Evolutionary conservation across 768 basidiomycete species (phyloP).

Genomic region (Suillus brevipes): DNA sequence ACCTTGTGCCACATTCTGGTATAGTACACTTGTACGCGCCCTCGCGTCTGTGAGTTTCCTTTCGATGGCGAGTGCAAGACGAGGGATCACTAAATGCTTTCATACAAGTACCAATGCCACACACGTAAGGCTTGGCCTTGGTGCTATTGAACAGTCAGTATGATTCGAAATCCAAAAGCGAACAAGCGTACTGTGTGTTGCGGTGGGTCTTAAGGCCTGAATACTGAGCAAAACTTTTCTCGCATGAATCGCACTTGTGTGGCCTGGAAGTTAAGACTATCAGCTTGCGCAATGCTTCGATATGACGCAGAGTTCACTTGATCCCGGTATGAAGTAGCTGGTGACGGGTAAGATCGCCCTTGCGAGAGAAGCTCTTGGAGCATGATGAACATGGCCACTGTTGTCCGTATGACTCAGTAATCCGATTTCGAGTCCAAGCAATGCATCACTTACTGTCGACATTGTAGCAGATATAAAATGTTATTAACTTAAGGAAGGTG

Average conservation of each 20-base stretch:
- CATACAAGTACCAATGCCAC: slow-evolving; percentile 46
- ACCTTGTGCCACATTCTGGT: slow-evolving; percentile 50
- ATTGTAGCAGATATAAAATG: background rate
- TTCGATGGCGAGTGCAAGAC: slow-evolving; percentile 63
- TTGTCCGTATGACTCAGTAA: background rate
- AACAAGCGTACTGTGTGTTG: slow-evolving; percentile 61
- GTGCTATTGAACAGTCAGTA: slow-evolving; percentile 40
- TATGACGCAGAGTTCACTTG: slow-evolving; percentile 38
- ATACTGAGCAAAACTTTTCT: slow-evolving; percentile 56
- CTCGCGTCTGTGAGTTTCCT: slow-evolving; percentile 51
- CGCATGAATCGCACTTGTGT: slow-evolving; percentile 51
- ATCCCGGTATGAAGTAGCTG: slow-evolving; percentile 46
- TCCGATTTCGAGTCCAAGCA: no score
- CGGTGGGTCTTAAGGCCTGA: slow-evolving; percentile 62
- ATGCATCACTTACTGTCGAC: slow-evolving; percentile 4
- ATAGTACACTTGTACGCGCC: slow-evolving; percentile 48
- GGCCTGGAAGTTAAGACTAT: slow-evolving; percentile 39
- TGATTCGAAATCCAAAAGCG: background rate
- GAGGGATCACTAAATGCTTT: slow-evolving; percentile 69
- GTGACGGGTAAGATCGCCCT: slow-evolving; percentile 64
- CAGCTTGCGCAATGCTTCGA: background rate
- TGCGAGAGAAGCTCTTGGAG: slow-evolving; percentile 50
- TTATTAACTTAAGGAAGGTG: slow-evolving; percentile 19
- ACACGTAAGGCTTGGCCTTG: slow-evolving; percentile 50
- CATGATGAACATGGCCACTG: slow-evolving; percentile 47